These are phyloP conservation scores for Coniochaeta hoffmannii DNA, from an alignment of 2,329 filamentous ascomycete genomes.

Conservation along the genomic window DNA sequence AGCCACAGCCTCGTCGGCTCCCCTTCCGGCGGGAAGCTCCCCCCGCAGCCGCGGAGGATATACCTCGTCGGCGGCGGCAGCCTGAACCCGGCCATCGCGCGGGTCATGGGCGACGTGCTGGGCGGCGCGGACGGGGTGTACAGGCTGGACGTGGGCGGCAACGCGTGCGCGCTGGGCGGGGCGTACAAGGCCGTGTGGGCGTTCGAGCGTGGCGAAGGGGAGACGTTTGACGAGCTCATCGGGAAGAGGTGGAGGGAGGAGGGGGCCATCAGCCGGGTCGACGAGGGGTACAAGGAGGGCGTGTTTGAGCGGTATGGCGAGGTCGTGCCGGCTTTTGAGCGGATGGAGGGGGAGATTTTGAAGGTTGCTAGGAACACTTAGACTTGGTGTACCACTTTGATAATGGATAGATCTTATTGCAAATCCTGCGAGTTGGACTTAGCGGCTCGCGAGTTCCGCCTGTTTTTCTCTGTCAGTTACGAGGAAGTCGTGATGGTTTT, in stretches of 20 bases:
- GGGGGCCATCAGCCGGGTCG: slow-evolving; percentile 74
- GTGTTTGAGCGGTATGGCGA: slow-evolving; percentile 72
- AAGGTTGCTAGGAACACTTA: slow-evolving; percentile 24
- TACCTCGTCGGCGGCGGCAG: slow-evolving; percentile 94
- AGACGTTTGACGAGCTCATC: slow-evolving; percentile 86
- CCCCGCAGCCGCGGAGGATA: slow-evolving; percentile 78
- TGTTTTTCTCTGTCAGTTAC: too few relatives aligned
- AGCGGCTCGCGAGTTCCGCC: too few relatives aligned
- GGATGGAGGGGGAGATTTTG: slow-evolving; percentile 65
- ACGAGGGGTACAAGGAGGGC: slow-evolving; percentile 68
- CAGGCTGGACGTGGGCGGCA: slow-evolving; percentile 87
- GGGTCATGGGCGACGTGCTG: slow-evolving; percentile 78
- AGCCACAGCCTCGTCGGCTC: slow-evolving; percentile 66
- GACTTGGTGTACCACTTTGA: too few relatives aligned
- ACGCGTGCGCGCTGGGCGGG: slow-evolving; percentile 87
- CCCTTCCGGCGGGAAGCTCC: slow-evolving; percentile 42
- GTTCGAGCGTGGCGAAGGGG: slow-evolving; percentile 56
- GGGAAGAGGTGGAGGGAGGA: slow-evolving; percentile 79
- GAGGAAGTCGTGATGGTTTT: neutral
- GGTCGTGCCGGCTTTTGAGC: slow-evolving; percentile 68
- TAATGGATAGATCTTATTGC: too few relatives aligned
- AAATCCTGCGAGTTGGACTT: too few relatives aligned
- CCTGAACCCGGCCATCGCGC: slow-evolving; percentile 81
- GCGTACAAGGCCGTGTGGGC: slow-evolving; percentile 97
- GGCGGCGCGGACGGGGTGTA: slow-evolving; percentile 87